Evolutionary conservation across 352 stramenopile species (phyloP).

Genomic region (Phytophthora pinifolia): DNA sequence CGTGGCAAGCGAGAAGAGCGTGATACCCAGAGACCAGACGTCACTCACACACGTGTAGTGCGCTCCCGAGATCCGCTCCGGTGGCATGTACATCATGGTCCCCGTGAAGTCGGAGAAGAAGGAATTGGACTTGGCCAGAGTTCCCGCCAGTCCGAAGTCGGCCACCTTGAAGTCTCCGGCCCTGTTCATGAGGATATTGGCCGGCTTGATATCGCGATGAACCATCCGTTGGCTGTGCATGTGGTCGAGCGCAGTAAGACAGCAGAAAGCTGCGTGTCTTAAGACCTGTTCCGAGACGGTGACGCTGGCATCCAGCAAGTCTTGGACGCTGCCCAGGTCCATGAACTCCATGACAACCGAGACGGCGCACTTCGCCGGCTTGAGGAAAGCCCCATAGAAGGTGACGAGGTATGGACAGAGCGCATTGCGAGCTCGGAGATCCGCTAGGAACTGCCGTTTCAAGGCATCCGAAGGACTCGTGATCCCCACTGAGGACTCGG

Average conservation of each 20-base stretch:
- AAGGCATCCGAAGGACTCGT: neutral
- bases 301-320: conserved; percentile 52
- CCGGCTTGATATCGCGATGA: conserved; percentile 83
- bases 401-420: conserved; percentile 82
- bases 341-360: conserved; percentile 94
- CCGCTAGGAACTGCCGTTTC: conserved; percentile 21
- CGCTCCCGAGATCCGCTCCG: conserved; percentile 89
- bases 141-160: conserved; percentile 81
- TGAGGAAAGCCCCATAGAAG: conserved; percentile 90
- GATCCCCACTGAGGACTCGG: neutral
- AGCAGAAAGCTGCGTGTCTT: conserved; percentile 80
- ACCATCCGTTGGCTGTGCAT: conserved; percentile 76
- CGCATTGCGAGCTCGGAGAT: neutral
- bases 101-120: conserved; percentile 89
- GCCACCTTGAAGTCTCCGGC: conserved; percentile 39
- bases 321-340: conserved; percentile 88
- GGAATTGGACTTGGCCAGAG: conserved; percentile 70
- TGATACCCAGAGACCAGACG: conserved; percentile 78
- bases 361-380: conserved; percentile 66
- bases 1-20: conserved; percentile 65
- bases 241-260: conserved; percentile 77
- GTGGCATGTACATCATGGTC: conserved; percentile 96
- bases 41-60: conserved; percentile 85
- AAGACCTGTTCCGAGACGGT: conserved; percentile 61
- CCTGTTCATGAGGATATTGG: no score